These are phyloP conservation scores for Arachnomyces sp. DNA, from an alignment of 2,329 filamentous ascomycete genomes.

Conservation along the genomic window DNA sequence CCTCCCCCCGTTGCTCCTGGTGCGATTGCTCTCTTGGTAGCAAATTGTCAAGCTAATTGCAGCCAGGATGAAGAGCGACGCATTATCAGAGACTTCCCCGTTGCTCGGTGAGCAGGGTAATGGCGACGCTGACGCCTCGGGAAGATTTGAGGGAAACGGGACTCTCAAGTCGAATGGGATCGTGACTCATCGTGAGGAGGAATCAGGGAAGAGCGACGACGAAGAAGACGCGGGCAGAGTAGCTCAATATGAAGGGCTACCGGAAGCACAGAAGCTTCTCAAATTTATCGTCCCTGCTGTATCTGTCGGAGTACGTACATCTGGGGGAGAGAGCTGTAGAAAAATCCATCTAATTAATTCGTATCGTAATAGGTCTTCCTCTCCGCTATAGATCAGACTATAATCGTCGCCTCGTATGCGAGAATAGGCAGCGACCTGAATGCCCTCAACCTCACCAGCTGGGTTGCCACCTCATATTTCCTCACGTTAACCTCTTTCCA, in stretches of 20 bases:
- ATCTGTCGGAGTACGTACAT: slow-evolving; percentile 49
- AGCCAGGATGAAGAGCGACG: no score
- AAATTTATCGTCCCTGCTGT: slow-evolving; percentile 54
- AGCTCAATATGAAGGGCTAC: slow-evolving; percentile 36
- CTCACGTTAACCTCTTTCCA: slow-evolving; percentile 68
- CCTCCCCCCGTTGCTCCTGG: no score
- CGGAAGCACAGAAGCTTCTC: slow-evolving; percentile 43
- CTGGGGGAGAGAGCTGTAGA: slow-evolving; percentile 9
- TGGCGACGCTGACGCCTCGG: slow-evolving; percentile 14
- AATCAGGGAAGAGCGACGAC: slow-evolving; percentile 25
- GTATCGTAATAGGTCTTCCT: slow-evolving; percentile 54
- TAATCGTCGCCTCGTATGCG: slow-evolving; percentile 69
- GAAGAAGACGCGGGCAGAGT: slow-evolving; percentile 18
- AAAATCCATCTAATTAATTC: not conserved
- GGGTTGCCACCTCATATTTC: slow-evolving; percentile 65
- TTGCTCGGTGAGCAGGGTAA: slow-evolving; percentile 31
- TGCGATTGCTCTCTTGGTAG: no score
- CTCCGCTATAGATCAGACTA: slow-evolving; percentile 65
- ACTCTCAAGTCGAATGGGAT: slow-evolving; percentile 13
- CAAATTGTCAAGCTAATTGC: no score
- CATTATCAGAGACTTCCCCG: slow-evolving; percentile 37
- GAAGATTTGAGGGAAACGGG: slow-evolving; percentile 12
- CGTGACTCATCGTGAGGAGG: slow-evolving; percentile 11
- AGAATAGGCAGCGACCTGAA: slow-evolving; percentile 68
- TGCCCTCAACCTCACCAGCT: slow-evolving; percentile 64